A percentile compares a stretch with the other conserved stretches of the same genome.
Evolutionary conservation across 257 asterid species (phyloP).

Genomic region (Oldenlandia corymbosa): DNA sequence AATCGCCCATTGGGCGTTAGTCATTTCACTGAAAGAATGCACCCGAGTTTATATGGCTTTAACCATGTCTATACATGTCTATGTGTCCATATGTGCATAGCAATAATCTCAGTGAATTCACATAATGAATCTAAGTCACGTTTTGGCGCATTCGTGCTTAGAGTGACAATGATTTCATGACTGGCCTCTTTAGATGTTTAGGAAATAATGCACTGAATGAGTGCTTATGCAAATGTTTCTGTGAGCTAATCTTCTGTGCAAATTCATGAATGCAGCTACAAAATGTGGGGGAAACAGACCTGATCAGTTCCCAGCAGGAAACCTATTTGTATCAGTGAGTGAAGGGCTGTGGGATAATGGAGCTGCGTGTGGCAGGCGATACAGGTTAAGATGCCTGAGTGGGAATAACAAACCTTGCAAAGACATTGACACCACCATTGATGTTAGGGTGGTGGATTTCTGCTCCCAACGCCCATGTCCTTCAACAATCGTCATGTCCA

Average conservation of each 20-base stretch:
- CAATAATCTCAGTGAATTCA: no score
- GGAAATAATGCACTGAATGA: no score
- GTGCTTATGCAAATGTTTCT: no score
- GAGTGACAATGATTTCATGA: no score
- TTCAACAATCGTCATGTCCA: constrained; percentile 37
- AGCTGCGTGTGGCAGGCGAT: constrained; percentile 48
- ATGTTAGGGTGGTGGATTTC: constrained; percentile 36
- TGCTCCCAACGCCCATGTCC: constrained; percentile 32
- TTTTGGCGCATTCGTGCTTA: neutral
- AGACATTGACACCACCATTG: constrained; percentile 18
- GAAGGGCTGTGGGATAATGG: constrained; percentile 57
- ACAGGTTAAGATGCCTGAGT: constrained; percentile 41
- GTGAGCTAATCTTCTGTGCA: neutral
- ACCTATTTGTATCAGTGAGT: constrained; percentile 34
- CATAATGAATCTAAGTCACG: no score
- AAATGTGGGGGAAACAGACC: constrained; percentile 26
- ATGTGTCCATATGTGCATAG: no score
- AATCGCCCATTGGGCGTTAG: no score
- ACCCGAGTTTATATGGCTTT: no score
- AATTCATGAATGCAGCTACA: constrained; percentile 19
- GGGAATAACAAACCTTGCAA: constrained; percentile 39
- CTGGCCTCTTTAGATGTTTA: no score
- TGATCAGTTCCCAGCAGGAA: constrained; percentile 30
- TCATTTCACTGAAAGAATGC: no score
- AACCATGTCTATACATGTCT: no score